phyloP scores from a whole-genome alignment of 768 basidiomycete genomes.

The Melanogaster broomeanus region DNA sequence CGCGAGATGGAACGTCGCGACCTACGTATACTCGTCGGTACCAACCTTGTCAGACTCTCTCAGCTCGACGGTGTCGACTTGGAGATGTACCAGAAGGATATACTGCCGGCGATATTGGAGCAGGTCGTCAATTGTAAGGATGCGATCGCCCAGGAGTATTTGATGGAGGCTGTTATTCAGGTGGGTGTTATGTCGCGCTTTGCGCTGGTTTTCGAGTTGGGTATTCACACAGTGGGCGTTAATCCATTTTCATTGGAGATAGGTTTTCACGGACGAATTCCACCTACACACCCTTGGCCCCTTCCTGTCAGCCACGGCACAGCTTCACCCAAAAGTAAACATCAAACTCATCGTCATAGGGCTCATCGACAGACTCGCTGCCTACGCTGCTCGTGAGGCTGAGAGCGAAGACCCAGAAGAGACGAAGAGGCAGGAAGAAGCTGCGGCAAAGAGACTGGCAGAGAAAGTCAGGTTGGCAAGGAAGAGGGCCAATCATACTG shows the following conservation, averaged over 20 bases:
- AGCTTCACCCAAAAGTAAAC: constrained; percentile 96
- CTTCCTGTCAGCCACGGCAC: constrained; percentile 94
- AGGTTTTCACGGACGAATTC: constrained; percentile 99
- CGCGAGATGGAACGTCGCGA: constrained; percentile 96
- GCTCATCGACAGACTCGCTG: constrained; percentile 92
- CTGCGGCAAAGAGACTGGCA: constrained; percentile 83
- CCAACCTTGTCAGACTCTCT: constrained; percentile 92
- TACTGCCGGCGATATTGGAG: constrained; percentile 91
- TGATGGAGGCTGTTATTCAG: constrained; percentile 99
- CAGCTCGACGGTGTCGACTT: constrained; percentile 97
- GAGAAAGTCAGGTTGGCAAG: constrained; percentile 83
- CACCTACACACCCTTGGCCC: constrained; percentile 95
- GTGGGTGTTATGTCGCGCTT: constrained; percentile 41
- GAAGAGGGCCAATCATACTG: constrained; percentile 56
- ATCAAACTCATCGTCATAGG: constrained; percentile 99
- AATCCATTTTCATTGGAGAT: neutral
- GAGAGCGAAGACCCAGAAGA: constrained; percentile 97
- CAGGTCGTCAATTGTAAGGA: constrained; percentile 99
- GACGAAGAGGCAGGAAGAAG: constrained; percentile 90
- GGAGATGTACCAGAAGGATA: constrained; percentile 82
- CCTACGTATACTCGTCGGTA: constrained; percentile 93
- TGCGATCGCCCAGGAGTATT: constrained; percentile 96
- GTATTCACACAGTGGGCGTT: neutral
- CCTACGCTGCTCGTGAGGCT: constrained; percentile 95
- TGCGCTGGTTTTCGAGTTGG: neutral